These are phyloP conservation scores for Globisporangium spiculum DNA, from an alignment of 352 stramenopile species.

Conservation along the genomic window DNA sequence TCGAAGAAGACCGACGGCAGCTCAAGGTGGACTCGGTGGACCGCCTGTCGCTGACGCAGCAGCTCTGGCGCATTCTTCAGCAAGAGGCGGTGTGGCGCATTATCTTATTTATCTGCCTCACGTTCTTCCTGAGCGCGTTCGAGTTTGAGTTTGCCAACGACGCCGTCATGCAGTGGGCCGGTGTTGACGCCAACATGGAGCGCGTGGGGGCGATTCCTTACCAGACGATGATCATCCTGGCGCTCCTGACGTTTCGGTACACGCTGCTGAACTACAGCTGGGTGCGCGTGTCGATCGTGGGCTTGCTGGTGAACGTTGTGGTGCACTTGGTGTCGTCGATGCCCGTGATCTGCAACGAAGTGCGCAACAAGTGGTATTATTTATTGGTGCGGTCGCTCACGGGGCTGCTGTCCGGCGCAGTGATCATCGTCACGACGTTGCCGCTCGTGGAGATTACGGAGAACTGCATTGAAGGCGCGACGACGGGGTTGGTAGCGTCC, in stretches of 20 bases:
- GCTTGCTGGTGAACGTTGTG: constrained; percentile 35
- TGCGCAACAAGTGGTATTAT: constrained; percentile 48
- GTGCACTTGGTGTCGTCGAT: constrained; percentile 31
- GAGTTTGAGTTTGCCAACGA: constrained; percentile 55
- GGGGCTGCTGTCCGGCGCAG: constrained; percentile 36
- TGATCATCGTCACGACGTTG: constrained; percentile 52
- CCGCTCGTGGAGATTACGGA: constrained; percentile 75
- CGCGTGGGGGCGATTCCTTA: constrained; percentile 44
- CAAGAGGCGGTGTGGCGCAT: constrained; percentile 76
- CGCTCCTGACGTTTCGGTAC: constrained; percentile 50
- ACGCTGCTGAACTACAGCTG: constrained; percentile 75
- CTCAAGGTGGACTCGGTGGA: constrained; percentile 73
- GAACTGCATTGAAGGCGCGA: constrained; percentile 68
- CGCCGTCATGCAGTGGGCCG: constrained; percentile 49
- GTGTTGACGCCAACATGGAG: constrained; percentile 32
- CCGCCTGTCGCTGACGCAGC: constrained; percentile 48
- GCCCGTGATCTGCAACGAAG: constrained; percentile 49
- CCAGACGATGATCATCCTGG: constrained; percentile 41
- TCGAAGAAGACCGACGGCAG: constrained; percentile 68
- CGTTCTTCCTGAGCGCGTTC: constrained; percentile 59
- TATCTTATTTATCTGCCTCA: constrained; percentile 63
- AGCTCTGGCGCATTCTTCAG: constrained; percentile 74
- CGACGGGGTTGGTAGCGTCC: constrained; percentile 55
- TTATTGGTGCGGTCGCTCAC: constrained; percentile 38
- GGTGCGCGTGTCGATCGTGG: constrained; percentile 51